phyloP scores from a whole-genome alignment of 2,329 filamentous ascomycete species.

The Pseudocercospora ulei region DNA sequence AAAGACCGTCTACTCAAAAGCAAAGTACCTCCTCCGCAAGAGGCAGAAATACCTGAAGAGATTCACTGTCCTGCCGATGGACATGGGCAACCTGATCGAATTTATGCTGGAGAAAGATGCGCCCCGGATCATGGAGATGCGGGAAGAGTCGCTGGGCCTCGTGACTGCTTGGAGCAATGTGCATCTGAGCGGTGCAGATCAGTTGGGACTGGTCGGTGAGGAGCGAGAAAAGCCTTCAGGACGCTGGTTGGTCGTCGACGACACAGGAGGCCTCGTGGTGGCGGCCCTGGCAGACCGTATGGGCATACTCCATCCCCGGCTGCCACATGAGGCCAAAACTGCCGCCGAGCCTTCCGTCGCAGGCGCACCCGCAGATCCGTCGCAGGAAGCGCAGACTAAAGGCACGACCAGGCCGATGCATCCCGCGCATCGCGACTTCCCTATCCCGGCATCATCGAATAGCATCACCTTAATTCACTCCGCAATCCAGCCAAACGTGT shows the following conservation, averaged over 20 bases:
- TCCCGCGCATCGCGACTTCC: conserved; percentile 41
- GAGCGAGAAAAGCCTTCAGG: conserved; percentile 32
- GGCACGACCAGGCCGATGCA: conserved; percentile 26
- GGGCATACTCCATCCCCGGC: conserved; percentile 54
- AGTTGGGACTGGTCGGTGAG: conserved; percentile 28
- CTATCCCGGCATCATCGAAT: conserved; percentile 60
- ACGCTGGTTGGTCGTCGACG: conserved; percentile 75
- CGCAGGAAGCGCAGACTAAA: conserved; percentile 6
- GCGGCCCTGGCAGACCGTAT: conserved; percentile 81
- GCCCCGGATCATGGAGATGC: conserved; percentile 69
- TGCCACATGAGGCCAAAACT: conserved; percentile 15
- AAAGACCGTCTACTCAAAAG: conserved; percentile 86
- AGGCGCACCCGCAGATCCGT: neutral
- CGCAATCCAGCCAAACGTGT: conserved; percentile 78
- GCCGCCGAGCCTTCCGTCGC: neutral
- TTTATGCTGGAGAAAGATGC: conserved; percentile 75
- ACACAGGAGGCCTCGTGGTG: conserved; percentile 72
- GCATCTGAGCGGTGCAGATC: conserved; percentile 53
- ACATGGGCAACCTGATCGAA: conserved; percentile 63
- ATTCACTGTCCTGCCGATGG: conserved; percentile 76
- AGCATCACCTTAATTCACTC: conserved; percentile 72
- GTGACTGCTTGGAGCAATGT: conserved; percentile 85
- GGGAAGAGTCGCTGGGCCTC: conserved; percentile 72
- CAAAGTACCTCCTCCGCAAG: conserved; percentile 93
- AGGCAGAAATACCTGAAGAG: conserved; percentile 84